Base-by-base conservation (phyloP, 331 rosid species). In the Acacia pycnantha region DNA sequence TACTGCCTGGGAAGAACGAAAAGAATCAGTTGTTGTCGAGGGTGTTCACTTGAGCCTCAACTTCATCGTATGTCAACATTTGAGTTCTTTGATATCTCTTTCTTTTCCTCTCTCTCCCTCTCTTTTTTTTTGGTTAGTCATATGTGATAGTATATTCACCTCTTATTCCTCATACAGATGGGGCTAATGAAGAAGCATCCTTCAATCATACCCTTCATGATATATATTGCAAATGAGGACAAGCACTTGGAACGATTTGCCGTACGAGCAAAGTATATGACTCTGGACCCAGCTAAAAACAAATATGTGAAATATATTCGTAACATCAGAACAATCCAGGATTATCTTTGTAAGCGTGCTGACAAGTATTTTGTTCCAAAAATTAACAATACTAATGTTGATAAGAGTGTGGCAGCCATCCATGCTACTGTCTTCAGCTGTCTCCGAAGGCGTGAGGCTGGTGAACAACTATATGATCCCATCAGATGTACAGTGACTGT, bases 131-230 rank as follows among this genome's bases (percentile, higher is more conserved):
- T 3, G 29, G 43, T 31, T 33, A 22, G 8, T 67, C 26, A 53
- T 83, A 51, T 69, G 22, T 43, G 16, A 27, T 43, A 19, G 31
- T 22, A 29, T 76, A 41, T 68, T 68, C 40, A 29, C 35, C 19
- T 65, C 44, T 76, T 66, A 6, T 33, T 56, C 68, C 79, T 83
- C 37, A 27, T 74, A 62, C 89, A 93, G 97, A 91, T 91, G 97
- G 97, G 94, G 82, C 94, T 93, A 76, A 93, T 93, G 97, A 91
- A 91, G 88, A 93, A 90, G 86, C 97, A 93, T 76, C 97, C 97
- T 80, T 91, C 97, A 41, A 88, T 93, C 84, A 81, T 93, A 83
- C 97, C 97, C 47, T 93, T 93, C 83, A 93, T 93, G 97, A 88
- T 93, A 79, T 89, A 90, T 85, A 93, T 93, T 70, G 82, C 95